phyloP scores from a whole-genome alignment of 2,329 filamentous ascomycete species.

The Pseudophaeomoniella oleicola region DNA sequence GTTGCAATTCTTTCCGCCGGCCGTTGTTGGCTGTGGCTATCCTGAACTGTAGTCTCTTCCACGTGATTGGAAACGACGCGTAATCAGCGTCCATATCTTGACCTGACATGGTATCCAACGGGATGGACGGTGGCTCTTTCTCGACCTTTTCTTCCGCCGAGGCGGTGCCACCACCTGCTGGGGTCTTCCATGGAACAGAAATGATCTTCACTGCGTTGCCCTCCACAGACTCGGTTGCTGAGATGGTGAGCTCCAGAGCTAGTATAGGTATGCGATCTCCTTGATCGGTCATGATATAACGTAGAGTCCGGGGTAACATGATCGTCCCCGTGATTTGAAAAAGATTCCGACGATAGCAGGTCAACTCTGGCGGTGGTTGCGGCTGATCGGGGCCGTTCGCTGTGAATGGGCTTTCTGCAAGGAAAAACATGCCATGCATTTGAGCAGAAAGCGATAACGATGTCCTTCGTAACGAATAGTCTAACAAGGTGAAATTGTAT shows the following conservation, averaged over 20 bases:
- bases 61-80: slow-evolving; percentile 82
- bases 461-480: slow-evolving; percentile 41
- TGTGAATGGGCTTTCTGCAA: slow-evolving; percentile 50
- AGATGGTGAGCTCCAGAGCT: slow-evolving; percentile 74
- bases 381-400: slow-evolving; percentile 38
- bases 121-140: slow-evolving; percentile 73
- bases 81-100: slow-evolving; percentile 66
- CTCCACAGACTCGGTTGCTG: slow-evolving; percentile 88
- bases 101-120: slow-evolving; percentile 52
- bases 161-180: slow-evolving; percentile 51
- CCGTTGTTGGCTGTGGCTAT: slow-evolving; percentile 96
- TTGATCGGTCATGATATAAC: slow-evolving; percentile 70
- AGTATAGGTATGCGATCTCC: slow-evolving; percentile 72
- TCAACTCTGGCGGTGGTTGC: slow-evolving; percentile 56
- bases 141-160: slow-evolving; percentile 49
- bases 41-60: slow-evolving; percentile 84
- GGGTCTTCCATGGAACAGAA: slow-evolving; percentile 95
- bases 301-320: slow-evolving; percentile 60
- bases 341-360: slow-evolving; percentile 87
- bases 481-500: slow-evolving; percentile 45
- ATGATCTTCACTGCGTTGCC: slow-evolving; percentile 86
- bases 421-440: slow-evolving; percentile 55
- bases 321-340: slow-evolving; percentile 92
- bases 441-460: slow-evolving; percentile 45
- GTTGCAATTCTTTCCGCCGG: slow-evolving; percentile 82